Evolutionary conservation across 768 basidiomycete species (phyloP).

Genomic region (Macrocybe gigantea): DNA sequence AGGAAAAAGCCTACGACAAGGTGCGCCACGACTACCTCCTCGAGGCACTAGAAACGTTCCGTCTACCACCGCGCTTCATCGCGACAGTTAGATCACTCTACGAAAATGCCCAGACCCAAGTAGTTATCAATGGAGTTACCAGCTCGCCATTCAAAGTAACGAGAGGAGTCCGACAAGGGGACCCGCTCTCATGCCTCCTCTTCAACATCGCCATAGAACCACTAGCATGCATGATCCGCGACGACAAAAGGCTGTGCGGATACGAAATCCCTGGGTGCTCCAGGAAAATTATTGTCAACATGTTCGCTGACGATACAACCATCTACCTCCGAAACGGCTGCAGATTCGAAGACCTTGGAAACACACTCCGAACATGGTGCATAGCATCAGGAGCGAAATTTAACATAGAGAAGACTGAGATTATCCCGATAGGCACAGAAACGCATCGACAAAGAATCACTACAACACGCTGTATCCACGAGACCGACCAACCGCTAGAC

Average conservation of each 20-base stretch:
- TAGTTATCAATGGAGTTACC: slow-evolving; percentile 11
- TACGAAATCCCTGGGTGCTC: slow-evolving; percentile 10
- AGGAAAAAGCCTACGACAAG: slow-evolving; percentile 35
- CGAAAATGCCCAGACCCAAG: not conserved
- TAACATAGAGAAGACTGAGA: slow-evolving; percentile 33
- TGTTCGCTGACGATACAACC: slow-evolving; percentile 39
- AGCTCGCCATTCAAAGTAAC: slow-evolving; percentile 9
- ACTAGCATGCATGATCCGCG: slow-evolving; percentile 30
- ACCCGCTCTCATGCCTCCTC: slow-evolving; percentile 34
- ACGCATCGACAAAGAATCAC: no score
- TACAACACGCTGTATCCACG: no score
- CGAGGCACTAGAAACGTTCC: slow-evolving; percentile 10
- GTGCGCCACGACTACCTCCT: slow-evolving; percentile 26
- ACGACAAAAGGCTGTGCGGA: slow-evolving; percentile 17
- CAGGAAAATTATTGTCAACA: slow-evolving; percentile 17
- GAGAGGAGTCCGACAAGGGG: slow-evolving; percentile 20
- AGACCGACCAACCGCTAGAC: no score
- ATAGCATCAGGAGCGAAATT: slow-evolving; percentile 31
- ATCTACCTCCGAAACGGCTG: slow-evolving; percentile 25
- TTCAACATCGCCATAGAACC: slow-evolving; percentile 28
- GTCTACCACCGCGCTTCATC: not conserved
- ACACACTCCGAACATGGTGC: slow-evolving; percentile 31
- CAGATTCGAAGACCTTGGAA: slow-evolving; percentile 13
- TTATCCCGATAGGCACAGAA: slow-evolving; percentile 25
- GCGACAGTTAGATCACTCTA: not conserved